Base-by-base conservation (phyloP, 495 filamentous ascomycete species). In the Hyaloscypha bicolor region DNA sequence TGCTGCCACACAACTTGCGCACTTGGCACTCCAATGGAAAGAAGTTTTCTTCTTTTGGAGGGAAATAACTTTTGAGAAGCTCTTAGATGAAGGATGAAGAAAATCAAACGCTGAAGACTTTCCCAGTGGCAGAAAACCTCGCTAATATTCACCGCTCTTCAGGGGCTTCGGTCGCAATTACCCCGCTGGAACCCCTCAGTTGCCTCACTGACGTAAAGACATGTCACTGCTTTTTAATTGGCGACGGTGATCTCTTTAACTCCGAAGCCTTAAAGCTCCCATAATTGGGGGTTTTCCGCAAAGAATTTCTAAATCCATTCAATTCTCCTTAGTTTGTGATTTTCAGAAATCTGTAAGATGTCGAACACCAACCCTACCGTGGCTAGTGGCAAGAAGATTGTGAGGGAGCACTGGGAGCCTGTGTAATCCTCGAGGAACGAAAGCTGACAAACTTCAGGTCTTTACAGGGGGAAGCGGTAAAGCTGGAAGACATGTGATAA, bases 401-500 rank as follows among this genome's bases (percentile, higher is more conserved):
- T 60, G 52, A 60, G 64, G 9, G 33, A 48, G 21, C 25, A 22
- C 42, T 35, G 14, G 9, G 0, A 16, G 30, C n/a, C 25, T 25
- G 25, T 25, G 25, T 2, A 25, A 21, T 9, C 31, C 30, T 25
- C 25, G 25, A 8, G 39, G 12, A 21, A 60, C 37, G 4, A 21
- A 9, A 12, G 9, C 37, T 61, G 21, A 61, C 29, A 22, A 11
- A 31, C 39, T 53, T 11, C 33, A 69, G 67, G 69, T 67, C 53
- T 71, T 71, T 42, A 71, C 68, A 58, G 68, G 68, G 56, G 86
- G 86, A 63, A 81, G 79, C 58, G 86, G 87, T 8, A 86, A 88
- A 76, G 86, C 84, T 16, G 86, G 86, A 12, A 80, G 84, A 63
- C 81, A 87, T 73, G 76, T 82, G 33, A 86, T 89, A 52, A 52